Conservation (phyloP, 352 stramenopile species). For the Globisporangium middletonii region DNA sequence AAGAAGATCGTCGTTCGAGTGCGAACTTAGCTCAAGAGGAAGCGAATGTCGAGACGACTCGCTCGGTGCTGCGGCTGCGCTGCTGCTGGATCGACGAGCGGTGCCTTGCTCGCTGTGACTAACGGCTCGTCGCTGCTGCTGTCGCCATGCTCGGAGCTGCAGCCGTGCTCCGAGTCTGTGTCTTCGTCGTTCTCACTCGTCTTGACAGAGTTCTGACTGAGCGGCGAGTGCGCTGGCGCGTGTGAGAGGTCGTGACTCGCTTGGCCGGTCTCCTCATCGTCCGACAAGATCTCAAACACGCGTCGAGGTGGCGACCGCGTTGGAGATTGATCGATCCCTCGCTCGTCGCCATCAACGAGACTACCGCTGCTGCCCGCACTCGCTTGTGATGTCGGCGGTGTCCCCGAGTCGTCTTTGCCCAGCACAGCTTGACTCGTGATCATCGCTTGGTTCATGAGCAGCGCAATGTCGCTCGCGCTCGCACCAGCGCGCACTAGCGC, state of each 20-base stretch:
- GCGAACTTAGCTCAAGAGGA: background rate
- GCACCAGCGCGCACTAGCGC: conserved; percentile 33
- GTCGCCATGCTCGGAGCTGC: too few relatives aligned
- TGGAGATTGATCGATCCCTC: too few relatives aligned
- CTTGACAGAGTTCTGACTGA: too few relatives aligned
- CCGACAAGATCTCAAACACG: conserved; percentile 6
- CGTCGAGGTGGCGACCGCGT: background rate
- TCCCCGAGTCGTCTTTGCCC: conserved; percentile 2
- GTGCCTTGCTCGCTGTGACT: background rate
- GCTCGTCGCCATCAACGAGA: background rate
- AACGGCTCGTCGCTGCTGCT: background rate
- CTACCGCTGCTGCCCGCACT: background rate
- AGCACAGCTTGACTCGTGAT: conserved; percentile 19
- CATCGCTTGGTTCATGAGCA: conserved; percentile 41
- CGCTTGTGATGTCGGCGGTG: background rate
- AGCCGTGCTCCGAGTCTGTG: too few relatives aligned
- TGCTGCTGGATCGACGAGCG: background rate
- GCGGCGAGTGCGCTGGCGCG: too few relatives aligned
- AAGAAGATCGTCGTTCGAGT: too few relatives aligned
- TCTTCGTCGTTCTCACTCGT: too few relatives aligned
- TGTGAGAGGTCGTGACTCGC: too few relatives aligned
- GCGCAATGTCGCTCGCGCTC: conserved; percentile 33
- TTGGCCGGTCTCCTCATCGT: background rate
- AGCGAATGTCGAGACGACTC: background rate
- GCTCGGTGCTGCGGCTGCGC: background rate